Evolutionary conservation across 345 rosid genomes (phyloP), one percentile per base, ranked within the genome.

Genomic region (Linum lewisii): DNA sequence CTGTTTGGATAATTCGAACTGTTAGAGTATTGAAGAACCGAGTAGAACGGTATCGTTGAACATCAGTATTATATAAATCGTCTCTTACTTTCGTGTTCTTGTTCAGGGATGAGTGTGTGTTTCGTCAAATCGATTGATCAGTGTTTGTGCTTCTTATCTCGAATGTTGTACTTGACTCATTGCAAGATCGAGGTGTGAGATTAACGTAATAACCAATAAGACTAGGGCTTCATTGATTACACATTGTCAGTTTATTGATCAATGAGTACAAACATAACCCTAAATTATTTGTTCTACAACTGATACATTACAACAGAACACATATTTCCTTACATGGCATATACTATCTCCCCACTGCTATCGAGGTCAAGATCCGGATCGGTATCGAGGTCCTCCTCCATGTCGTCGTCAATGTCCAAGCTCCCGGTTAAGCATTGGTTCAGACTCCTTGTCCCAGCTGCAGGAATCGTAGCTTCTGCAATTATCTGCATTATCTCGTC

Each of bases 401-500:
- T 90, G 24, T 90, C 91, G 5, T 93, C 99, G 6, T 90, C 97
- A 38, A 89, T 76, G 54, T 85, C 99, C 44, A 87, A 68, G 80
- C 97, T 78, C 20, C 94, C 97, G 1, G 86, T 82, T 72, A 85
- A 75, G 63, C 81, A 85, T 10, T 78, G 86, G 79, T 87, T 82
- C 13, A 85, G 84, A 73, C 59, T 79, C 16, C 62, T 67, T 54
- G 88, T 55, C 14, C 97, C 95, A 1, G 88, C 82, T 3, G 95
- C 85, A 58, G 97, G 99, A 32, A 90, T 64, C 18, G 95, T 94
- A 20, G 99, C 99, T 75, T 94, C 99, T 2, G 90, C 68, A 18
- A 94, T 87, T 54, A 94, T 94, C 76, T 82, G 97, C 99, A 94
- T 94, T 65, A 94, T 94, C 57, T 94, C 96, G 24, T 84, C 93